Base-by-base conservation (phyloP, 768 basidiomycete genomes). In the Podaxis sp. region DNA sequence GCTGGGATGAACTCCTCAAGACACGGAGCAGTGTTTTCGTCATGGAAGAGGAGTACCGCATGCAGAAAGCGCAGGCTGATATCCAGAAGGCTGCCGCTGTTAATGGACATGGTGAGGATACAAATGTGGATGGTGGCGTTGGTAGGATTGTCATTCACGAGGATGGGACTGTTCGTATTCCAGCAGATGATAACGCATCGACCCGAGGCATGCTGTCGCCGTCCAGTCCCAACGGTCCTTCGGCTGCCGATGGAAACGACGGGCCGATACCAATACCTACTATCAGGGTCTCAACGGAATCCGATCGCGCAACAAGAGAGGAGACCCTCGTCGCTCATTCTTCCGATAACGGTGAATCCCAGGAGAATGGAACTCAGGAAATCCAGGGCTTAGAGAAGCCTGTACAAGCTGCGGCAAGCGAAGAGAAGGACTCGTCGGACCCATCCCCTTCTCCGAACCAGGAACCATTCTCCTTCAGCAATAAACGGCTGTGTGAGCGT, bases 1-100 rank as follows among this genome's bases (percentile, higher is more conserved):
- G 97, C 0, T 99, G 97, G 97, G 97, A 99, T 76, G 97, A 99
- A 78, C 84, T 99, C 2, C 82, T 99, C 61, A 95, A 95, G 79
- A 91, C 93, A 13, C 88, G 97, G 83, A 95, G 93, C 74, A 77
- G 81, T 40, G 97, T 99, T 13, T 99, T 99, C 75, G 97, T 99
- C 44, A 99, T 99, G 97, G 97, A 99, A 73, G 96, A 99, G 73
- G 97, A 99, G 73, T 99, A 99, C 73, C 85, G 97, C 40, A 91
- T 93, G 87, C 96, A 98, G 78, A 98, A 98, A 72, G 89, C 91
- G 2, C 86, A 91, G 4, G 78, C 73, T 2, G 93, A 95, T 30
- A 79, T 90, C n/a, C 78, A 81, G 53, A 72, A 78, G 55, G 72
- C 65, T n/a, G 67, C 70, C n/a, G 64, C 65, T 4, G 67, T 73